Base-by-base conservation (phyloP, 352 stramenopile genomes). In the Paralagenidium karlingii region DNA sequence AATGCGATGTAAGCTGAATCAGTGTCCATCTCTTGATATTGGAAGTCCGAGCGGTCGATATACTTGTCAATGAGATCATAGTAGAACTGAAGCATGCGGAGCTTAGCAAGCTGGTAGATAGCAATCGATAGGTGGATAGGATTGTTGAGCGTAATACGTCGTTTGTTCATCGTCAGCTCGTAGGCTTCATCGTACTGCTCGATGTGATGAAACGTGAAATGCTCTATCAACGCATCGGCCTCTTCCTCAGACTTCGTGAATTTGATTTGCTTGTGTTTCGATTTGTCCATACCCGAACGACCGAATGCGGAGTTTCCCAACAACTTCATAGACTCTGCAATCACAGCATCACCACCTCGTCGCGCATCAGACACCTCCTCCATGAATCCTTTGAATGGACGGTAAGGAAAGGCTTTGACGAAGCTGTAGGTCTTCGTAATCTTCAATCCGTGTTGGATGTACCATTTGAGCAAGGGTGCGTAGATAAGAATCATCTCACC, bases 401-500 rank as follows among this genome's bases (percentile, higher is more conserved):
- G 30, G 45, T 43, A 9, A 30, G 34, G n/a, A 10, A 20, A 25
- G 13, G 41, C 48, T 36, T 58, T 58, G 21, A 65, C 43, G 20
- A 64, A 65, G 6, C 12, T 43, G 25, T 68, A 51, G 16, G 31
- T 47, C 24, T 63, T 59, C 3, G 40, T 59, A 26, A 58, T 44
- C 1, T 38, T 38, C 6, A 64, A n/a, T 3, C 58, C 58, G 24
- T 68, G 51, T 2, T n/a, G 18, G 8, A 64, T 8, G 20, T 69
- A 69, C 55, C 59, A 69, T 10, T 60, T 63, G 0, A 69, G 30
- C 6, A 63, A 24, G 10, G 55, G 51, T 3, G 52, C 38, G 27
- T 63, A 67, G 9, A 70, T 58, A 2, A 67, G 40, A 28, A 62
- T 63, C 12, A 55, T 38, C 22, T 53, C 40, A 8, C 53, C 59